phyloP scores from a whole-genome alignment of 2,329 filamentous ascomycete species.

The Cytospora mali region DNA sequence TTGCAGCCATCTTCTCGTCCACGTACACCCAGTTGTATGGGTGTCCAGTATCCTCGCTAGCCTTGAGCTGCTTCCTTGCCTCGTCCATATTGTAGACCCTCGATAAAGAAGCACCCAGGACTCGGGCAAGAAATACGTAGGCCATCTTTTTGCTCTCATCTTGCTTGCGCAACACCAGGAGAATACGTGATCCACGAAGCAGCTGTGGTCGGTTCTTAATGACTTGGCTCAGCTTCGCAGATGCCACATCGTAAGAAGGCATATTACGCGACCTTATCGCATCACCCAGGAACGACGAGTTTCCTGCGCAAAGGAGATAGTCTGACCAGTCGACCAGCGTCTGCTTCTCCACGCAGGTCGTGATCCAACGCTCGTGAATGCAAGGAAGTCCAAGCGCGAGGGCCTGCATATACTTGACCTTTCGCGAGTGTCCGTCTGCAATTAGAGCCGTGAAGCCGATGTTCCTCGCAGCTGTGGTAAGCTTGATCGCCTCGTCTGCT shows the following conservation, averaged over 20 bases:
- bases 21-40: conserved; percentile 75
- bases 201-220: conserved; percentile 64
- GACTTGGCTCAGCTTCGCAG: conserved; percentile 58
- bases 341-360: conserved; percentile 66
- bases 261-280: conserved; percentile 77
- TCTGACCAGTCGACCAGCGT: conserved; percentile 72
- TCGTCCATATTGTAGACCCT: conserved; percentile 67
- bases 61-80: conserved; percentile 61
- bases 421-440: conserved; percentile 81
- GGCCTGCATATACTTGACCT: conserved; percentile 92
- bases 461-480: conserved; percentile 55
- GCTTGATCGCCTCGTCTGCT: conserved; percentile 46
- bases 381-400: conserved; percentile 88
- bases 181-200: conserved; percentile 65
- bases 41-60: conserved; percentile 49
- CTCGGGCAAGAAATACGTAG: conserved; percentile 79
- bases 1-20: conserved; percentile 62
- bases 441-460: conserved; percentile 84
- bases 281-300: conserved; percentile 74
- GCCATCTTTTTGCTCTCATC: conserved; percentile 67
- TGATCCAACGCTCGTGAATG: conserved; percentile 79
- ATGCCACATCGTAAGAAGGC: conserved; percentile 58
- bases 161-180: conserved; percentile 71
- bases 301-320: conserved; percentile 84
- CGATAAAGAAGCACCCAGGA: conserved; percentile 72